Percentiles rank a stretch among this genome's conserved stretches.
These are phyloP conservation scores for Boechera retrofracta DNA, from an alignment of 345 rosid species.

Conservation along the genomic window DNA sequence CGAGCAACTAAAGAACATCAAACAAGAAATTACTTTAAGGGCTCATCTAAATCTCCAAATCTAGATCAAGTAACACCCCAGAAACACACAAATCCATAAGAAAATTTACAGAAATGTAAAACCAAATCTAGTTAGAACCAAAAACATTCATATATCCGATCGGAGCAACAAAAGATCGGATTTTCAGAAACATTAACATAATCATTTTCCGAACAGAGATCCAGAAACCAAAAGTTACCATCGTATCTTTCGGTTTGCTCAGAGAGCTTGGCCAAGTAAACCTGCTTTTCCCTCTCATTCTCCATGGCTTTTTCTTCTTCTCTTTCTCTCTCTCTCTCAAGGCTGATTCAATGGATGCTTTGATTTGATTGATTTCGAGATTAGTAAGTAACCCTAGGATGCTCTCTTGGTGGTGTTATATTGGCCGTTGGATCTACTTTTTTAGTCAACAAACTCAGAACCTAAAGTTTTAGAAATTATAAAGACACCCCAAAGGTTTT, in stretches of 20 bases:
- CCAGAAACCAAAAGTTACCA: slow-evolving; percentile 48
- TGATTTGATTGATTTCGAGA: slow-evolving; percentile 41
- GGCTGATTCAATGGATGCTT: slow-evolving; percentile 19
- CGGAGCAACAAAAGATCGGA: slow-evolving; percentile 32
- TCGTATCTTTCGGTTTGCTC: slow-evolving; percentile 97
- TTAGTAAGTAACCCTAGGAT: slow-evolving; percentile 45
- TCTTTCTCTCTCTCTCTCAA: neutral
- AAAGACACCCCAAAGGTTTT: slow-evolving; percentile 6
- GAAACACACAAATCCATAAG: slow-evolving; percentile 14
- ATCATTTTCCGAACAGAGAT: slow-evolving; percentile 7
- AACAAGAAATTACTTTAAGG: neutral
- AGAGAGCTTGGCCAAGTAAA: slow-evolving; percentile 85
- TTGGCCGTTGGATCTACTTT: slow-evolving; percentile 43
- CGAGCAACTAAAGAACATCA: neutral
- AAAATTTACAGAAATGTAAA: slow-evolving; percentile 18
- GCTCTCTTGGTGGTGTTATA: slow-evolving; percentile 15
- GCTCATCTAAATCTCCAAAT: slow-evolving; percentile 14
- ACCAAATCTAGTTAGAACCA: neutral
- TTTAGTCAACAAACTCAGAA: slow-evolving; percentile 31
- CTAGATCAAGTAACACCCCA: slow-evolving; percentile 24
- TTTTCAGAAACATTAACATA: slow-evolving; percentile 5
- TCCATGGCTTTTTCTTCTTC: slow-evolving; percentile 54
- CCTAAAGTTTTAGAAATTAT: neutral
- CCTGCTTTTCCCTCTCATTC: slow-evolving; percentile 82
- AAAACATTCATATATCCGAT: neutral